These are phyloP conservation scores for Aspergillus quadrilineatus DNA, from an alignment of 2,329 filamentous ascomycete species.

Conservation along the genomic window DNA sequence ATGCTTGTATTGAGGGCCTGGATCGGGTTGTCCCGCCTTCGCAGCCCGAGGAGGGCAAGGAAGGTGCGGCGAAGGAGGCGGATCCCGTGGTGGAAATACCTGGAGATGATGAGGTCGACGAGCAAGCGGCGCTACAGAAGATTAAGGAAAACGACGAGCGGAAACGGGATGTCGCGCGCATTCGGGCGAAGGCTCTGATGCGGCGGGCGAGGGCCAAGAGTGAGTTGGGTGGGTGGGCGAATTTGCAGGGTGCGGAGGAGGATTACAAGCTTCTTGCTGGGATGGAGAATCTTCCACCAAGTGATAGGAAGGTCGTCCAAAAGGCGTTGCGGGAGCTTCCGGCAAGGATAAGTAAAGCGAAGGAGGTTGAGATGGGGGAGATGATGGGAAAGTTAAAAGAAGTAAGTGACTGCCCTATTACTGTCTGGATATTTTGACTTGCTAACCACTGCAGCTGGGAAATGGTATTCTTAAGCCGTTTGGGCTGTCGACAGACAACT, in stretches of 20 bases:
- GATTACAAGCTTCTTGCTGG: conserved; percentile 73
- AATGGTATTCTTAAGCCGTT: conserved; percentile 92
- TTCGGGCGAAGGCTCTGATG: conserved; percentile 79
- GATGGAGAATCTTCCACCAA: conserved; percentile 57
- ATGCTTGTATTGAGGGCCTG: conserved; percentile 69
- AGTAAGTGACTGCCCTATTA: conserved; percentile 45
- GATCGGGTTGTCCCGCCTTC: conserved; percentile 57
- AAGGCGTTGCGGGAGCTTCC: conserved; percentile 67
- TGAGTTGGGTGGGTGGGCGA: conserved; percentile 74
- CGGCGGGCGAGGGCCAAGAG: conserved; percentile 72
- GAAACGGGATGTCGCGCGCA: conserved; percentile 67
- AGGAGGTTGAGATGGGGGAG: conserved; percentile 84
- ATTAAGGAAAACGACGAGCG: conserved; percentile 48
- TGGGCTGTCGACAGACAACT: conserved; percentile 89
- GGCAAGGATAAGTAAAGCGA: conserved; percentile 68
- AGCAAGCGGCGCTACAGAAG: conserved; percentile 44
- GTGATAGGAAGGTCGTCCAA: conserved; percentile 68
- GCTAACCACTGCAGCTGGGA: conserved; percentile 58
- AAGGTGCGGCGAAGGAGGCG: conserved; percentile 18
- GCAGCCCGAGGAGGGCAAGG: conserved; percentile 19
- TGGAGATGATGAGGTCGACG: conserved; percentile 40
- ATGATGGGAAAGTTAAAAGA: conserved; percentile 98
- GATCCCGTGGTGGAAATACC: conserved; percentile 50
- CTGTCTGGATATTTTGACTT: neutral
- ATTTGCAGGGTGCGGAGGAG: conserved; percentile 71